Conservation (phyloP, 2,329 filamentous ascomycete species). For the Cordyceps militaris region DNA sequence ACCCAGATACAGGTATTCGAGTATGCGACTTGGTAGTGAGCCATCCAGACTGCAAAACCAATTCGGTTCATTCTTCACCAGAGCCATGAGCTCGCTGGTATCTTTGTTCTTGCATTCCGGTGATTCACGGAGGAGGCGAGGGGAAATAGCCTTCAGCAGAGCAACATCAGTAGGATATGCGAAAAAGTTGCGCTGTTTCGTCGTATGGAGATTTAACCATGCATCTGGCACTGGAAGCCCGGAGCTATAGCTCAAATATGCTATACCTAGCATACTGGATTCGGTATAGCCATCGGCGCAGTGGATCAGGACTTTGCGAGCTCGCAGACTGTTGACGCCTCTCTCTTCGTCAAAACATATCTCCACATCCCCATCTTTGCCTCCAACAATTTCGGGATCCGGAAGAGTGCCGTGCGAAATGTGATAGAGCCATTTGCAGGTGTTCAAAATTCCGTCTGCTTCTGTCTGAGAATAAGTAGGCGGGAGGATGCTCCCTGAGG, state of each 20-base stretch:
- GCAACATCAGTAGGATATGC: conserved; percentile 87
- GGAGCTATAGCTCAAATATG: conserved; percentile 90
- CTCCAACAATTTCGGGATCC: conserved; percentile 26
- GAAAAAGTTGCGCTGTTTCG: conserved; percentile 86
- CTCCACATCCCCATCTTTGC: conserved; percentile 19
- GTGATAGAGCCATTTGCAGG: conserved; percentile 84
- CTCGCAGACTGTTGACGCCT: conserved; percentile 16
- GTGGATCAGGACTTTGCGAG: conserved; percentile 76
- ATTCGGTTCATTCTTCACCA: conserved; percentile 55
- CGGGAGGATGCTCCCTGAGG: conserved; percentile 84
- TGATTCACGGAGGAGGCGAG: conserved; percentile 65
- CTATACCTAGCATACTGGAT: conserved; percentile 77
- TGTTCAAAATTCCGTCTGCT: conserved; percentile 76
- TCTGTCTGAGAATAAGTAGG: conserved; percentile 78
- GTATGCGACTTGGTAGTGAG: conserved; percentile 78
- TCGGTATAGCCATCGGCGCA: conserved; percentile 96
- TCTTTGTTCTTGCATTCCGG: conserved; percentile 46
- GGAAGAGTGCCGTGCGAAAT: conserved; percentile 60
- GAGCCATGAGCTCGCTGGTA: conserved; percentile 43
- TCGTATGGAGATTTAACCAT: conserved; percentile 78
- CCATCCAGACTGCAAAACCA: conserved; percentile 86
- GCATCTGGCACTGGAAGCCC: conserved; percentile 74
- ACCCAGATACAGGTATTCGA: conserved; percentile 94
- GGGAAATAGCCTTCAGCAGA: conserved; percentile 69
- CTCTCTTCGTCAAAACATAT: conserved; percentile 25